Base-by-base conservation (phyloP, 2,329 filamentous ascomycete genomes). In the Phaeomoniella chlamydospora region DNA sequence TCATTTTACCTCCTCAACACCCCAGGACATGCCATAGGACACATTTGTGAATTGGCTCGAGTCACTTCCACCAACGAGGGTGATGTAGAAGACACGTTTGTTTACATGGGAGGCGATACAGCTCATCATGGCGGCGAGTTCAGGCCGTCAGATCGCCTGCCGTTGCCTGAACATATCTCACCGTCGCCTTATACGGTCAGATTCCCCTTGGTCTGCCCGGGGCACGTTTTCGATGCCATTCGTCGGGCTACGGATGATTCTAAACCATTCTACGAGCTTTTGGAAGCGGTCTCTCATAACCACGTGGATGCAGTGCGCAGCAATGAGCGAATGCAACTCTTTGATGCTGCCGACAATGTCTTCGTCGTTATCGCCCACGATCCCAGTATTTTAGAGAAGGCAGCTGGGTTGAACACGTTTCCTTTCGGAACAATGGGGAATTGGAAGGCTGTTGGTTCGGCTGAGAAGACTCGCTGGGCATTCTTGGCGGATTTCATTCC, bases 1-100 rank as follows among this genome's bases (percentile, higher is more conserved):
- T 62, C 55, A 15, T 70, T 76, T 42, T 73, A 72, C 45, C 54
- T 74, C 2, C 55, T 74, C 17, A 55, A 69, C 42, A 59, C 29
- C 2, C 50, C 51, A 2, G 52, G 52, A 2, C 51, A 55, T 34
- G 37, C 38, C 10, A 30, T 41, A 6, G 48, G 45, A 2, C 47
- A 51, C 36, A 34, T 51, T 6, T 43, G 40, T 29, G 42, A 38
- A 10, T 41, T 51, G 2, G 46, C 41, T 3, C 40, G 49, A 12
- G 43, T 40, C 1, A 48, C 45, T n/a, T 30, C 40, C 12, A 29
- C 29, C 3, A n/a, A n/a, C n/a, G n/a, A n/a, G n/a, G n/a, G n/a
- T n/a, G 34, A 11, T 9, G 31, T 31, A 10, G 15, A 38, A 3
- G 22, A 41, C 17, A 44, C 41, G 3, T 44, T 44, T 34, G 38